A percentile compares a stretch with the other conserved stretches of the same genome.
phyloP scores from a whole-genome alignment of 768 basidiomycete genomes.

The Hebeloma cylindrosporum region DNA sequence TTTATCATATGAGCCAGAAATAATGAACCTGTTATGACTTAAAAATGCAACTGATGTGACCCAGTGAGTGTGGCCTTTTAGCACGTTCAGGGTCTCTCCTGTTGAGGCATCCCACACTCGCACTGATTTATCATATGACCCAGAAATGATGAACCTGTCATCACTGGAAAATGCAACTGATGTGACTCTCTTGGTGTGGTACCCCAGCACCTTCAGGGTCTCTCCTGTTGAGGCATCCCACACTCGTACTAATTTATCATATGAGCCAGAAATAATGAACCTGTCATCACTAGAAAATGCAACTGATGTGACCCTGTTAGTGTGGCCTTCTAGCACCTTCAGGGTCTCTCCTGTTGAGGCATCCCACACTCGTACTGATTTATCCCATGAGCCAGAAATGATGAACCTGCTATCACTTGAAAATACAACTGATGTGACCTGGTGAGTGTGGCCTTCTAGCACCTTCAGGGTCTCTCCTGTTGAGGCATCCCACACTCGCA shows the following conservation, averaged over 20 bases:
- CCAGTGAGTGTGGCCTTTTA: background rate
- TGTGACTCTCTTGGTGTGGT: background rate
- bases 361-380: background rate
- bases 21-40: conserved; percentile 3
- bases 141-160: background rate
- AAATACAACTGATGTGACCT: background rate
- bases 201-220: background rate
- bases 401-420: background rate
- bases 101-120: background rate
- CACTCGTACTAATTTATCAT: conserved; percentile 1
- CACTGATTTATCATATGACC: background rate
- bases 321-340: conserved; percentile 5
- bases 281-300: conserved; percentile 5
- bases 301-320: background rate
- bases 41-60: conserved; percentile 12
- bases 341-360: background rate
- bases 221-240: background rate
- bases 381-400: background rate
- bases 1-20: conserved; percentile 1
- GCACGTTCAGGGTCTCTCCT: background rate
- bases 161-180: background rate
- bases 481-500: conserved; percentile 11
- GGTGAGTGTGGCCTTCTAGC: background rate
- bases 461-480: conserved; percentile 4
- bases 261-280: conserved; percentile 3